Evolutionary conservation across 2,329 filamentous ascomycete species (phyloP).

Genomic region (Ramularia endophylla): DNA sequence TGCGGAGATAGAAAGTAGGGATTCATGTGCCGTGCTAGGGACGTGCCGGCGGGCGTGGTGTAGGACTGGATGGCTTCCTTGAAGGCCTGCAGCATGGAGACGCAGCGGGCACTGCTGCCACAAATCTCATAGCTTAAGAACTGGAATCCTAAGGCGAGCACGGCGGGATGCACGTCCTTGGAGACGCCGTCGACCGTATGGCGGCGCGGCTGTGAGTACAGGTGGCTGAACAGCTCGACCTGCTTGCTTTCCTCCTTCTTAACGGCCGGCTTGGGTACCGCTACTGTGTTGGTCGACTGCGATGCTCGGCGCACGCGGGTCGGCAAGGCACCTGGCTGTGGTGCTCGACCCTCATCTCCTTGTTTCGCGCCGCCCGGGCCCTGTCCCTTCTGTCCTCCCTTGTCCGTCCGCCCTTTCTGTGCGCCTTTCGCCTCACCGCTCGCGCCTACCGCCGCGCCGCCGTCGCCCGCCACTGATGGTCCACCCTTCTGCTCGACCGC

Average conservation of each 20-base stretch:
- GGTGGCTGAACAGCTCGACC: constrained; percentile 64
- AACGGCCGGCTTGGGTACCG: constrained; percentile 32
- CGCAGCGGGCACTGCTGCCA: constrained; percentile 81
- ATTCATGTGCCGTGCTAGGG: constrained; percentile 84
- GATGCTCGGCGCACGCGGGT: constrained; percentile 18
- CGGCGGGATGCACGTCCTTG: constrained; percentile 76
- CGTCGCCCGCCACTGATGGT: constrained; percentile 5
- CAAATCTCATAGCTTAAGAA: constrained; percentile 84
- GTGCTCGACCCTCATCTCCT: too few relatives aligned
- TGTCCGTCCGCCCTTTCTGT: constrained; percentile 6
- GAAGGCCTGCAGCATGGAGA: constrained; percentile 83
- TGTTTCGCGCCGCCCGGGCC: constrained; percentile 22
- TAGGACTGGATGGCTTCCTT: constrained; percentile 94
- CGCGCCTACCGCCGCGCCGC: constrained; percentile 4
- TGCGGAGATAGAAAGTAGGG: constrained; percentile 88
- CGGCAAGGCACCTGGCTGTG: constrained; percentile 25
- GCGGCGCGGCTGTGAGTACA: constrained; percentile 65
- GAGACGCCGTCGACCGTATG: constrained; percentile 55
- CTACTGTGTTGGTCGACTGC: constrained; percentile 17
- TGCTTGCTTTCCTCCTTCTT: constrained; percentile 52
- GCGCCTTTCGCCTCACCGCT: constrained; percentile 15
- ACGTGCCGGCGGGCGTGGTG: constrained; percentile 75
- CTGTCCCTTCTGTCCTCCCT: constrained; percentile 7
- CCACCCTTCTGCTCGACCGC: constrained; percentile 27
- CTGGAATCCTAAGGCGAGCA: constrained; percentile 80